Evolutionary conservation across 139 green algal genomes (phyloP), one percentile per base, ranked within the genome.

Genomic region (Coccomyxa sp.): DNA sequence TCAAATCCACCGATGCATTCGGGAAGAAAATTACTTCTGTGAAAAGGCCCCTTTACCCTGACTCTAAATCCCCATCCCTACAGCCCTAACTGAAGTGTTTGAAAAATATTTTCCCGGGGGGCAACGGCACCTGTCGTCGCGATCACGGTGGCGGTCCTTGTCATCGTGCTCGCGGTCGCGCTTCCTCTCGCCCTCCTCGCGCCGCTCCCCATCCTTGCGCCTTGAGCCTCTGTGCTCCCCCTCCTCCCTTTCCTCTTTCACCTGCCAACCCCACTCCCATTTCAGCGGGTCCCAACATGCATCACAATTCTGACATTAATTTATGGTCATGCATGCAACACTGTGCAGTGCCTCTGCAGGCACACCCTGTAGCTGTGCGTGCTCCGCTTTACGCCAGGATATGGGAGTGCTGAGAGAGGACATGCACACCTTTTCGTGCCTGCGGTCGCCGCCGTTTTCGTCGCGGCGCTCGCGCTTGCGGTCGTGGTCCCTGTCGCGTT

Each of bases 391-490:
- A 21, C 21, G 63, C 63, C 18, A 71, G 21, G 4, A 71, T 9
- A 71, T 71, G 4, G 63, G 18, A 25, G 63, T 11, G 4, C 18
- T 9, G 18, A 25, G 63, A 71, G 63, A 71, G 7, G 38, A 51
- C 38, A 71, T 9, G 71, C 27, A 38, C 3, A 77, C 71, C 71
- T 77, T 77, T 12, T 77, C 71, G 12, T 38, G 71, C 71, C 12
- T 25, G 23, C 71, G 23, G 21, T 74, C 79, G 58, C 25, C 58
- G 45, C 51, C 58, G 27, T 82, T 57, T 10, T 57, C 51, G 23
- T 71, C 58, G 58, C 31, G 79, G 79, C 79, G 79, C 23, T 82
- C 79, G 79, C 79, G 79, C 79, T 82, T 82, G 1, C 79, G 18
- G 12, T 82, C 79, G 11, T 27, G 13, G 57, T 57, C 21, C 63